A percentile compares a stretch with the other conserved stretches of the same genome.
Conservation (phyloP, 495 filamentous ascomycete species). For the Neurospora hispaniola region DNA sequence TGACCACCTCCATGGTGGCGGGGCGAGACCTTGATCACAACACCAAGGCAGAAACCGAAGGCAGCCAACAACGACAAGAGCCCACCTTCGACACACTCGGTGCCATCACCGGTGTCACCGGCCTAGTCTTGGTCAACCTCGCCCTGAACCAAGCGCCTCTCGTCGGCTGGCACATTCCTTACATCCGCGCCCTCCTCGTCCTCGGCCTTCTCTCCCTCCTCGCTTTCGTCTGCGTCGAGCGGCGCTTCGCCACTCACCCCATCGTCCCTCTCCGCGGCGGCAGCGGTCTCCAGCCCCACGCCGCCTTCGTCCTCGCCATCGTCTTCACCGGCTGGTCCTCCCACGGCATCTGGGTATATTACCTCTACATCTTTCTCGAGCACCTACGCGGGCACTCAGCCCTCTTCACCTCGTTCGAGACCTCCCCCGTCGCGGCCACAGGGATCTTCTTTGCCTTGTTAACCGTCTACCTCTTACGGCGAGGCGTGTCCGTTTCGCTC, state of each 20-base stretch:
- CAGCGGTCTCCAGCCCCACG: slow-evolving; percentile 32
- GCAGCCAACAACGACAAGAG: too few species aligned
- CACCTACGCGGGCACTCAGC: slow-evolving; percentile 34
- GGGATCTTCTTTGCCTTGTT: slow-evolving; percentile 19
- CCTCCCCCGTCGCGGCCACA: slow-evolving; percentile 27
- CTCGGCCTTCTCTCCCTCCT: slow-evolving; percentile 40
- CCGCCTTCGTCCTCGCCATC: slow-evolving; percentile 42
- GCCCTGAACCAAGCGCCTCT: slow-evolving; percentile 49
- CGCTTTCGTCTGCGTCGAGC: slow-evolving; percentile 42
- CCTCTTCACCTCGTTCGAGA: slow-evolving; percentile 27
- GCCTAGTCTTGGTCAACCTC: slow-evolving; percentile 47
- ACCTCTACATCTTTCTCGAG: slow-evolving; percentile 43
- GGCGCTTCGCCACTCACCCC: slow-evolving; percentile 28
- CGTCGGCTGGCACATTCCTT: slow-evolving; percentile 45
- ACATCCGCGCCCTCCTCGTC: slow-evolving; percentile 40
- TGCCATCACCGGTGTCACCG: slow-evolving; percentile 38
- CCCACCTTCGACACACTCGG: slow-evolving; percentile 41
- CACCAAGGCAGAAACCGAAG: background rate
- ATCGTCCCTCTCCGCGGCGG: slow-evolving; percentile 37
- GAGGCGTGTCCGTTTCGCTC: slow-evolving; percentile 25
- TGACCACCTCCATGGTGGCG: background rate
- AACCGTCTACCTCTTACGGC: slow-evolving; percentile 35
- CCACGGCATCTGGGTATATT: slow-evolving; percentile 53
- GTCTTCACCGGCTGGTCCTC: slow-evolving; percentile 49
- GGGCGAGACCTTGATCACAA: background rate